Evolutionary conservation across 257 asterid genomes (phyloP).

Genomic region (Datura wrightii): DNA sequence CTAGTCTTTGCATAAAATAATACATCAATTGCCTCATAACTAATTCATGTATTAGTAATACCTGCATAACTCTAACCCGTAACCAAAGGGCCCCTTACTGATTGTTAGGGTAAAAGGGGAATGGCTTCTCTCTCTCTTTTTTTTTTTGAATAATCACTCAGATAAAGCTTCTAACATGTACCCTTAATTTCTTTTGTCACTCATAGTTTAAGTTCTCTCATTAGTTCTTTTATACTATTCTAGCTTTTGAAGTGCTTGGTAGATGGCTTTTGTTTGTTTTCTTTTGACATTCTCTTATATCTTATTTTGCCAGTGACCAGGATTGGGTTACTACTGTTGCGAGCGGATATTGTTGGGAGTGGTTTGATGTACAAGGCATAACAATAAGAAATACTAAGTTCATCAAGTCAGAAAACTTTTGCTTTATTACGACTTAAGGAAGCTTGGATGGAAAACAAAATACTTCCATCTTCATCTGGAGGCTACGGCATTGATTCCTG

Average conservation of each 20-base stretch:
- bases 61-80: too few relatives aligned
- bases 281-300: background rate
- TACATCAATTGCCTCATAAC: too few relatives aligned
- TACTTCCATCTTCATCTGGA: slow-evolving; percentile 31
- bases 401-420: slow-evolving; percentile 20
- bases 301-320: slow-evolving; percentile 13
- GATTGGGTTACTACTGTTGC: background rate
- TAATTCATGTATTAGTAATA: too few relatives aligned
- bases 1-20: too few relatives aligned
- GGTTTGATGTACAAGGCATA: background rate
- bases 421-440: background rate
- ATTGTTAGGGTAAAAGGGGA: slow-evolving; percentile 8
- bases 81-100: background rate
- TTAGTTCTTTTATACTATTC: background rate
- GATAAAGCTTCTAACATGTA: slow-evolving; percentile 24
- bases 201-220: background rate
- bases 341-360: background rate
- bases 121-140: too few relatives aligned
- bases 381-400: background rate
- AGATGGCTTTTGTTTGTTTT: slow-evolving; percentile 3
- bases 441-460: slow-evolving; percentile 31
- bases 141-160: background rate
- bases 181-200: background rate
- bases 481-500: slow-evolving; percentile 1
- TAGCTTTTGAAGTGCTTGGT: slow-evolving; percentile 15